These are phyloP conservation scores for Metarhizium brunneum DNA, from an alignment of 2,329 filamentous ascomycete genomes.

Conservation along the genomic window DNA sequence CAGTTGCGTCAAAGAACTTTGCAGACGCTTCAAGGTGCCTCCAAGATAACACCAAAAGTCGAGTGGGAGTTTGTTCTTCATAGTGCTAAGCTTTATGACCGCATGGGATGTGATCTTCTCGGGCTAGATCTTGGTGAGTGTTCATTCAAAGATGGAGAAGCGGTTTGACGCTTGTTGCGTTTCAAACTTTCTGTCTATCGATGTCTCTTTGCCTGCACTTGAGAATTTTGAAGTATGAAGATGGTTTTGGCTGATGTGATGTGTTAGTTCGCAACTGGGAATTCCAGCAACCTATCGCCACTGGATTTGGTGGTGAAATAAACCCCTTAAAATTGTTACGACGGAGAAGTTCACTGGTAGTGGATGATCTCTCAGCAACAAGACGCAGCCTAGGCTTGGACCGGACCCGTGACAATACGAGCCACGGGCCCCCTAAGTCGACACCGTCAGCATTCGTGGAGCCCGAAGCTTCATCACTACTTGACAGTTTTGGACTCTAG, in stretches of 20 bases:
- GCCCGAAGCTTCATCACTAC: constrained; percentile 77
- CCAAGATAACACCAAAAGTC: constrained; percentile 65
- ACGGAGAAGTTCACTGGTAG: constrained; percentile 67
- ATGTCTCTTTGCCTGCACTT: background rate
- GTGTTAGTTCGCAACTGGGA: constrained; percentile 66
- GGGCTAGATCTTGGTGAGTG: constrained; percentile 69
- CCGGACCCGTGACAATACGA: constrained; percentile 11
- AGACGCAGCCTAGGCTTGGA: constrained; percentile 28
- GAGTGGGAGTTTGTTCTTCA: constrained; percentile 89
- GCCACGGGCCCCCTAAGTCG: constrained; percentile 30
- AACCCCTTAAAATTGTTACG: constrained; percentile 61
- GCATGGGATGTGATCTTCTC: constrained; percentile 88
- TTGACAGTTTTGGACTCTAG: constrained; percentile 90
- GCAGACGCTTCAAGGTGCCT: constrained; percentile 77
- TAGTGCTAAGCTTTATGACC: constrained; percentile 73
- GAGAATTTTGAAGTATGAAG: background rate
- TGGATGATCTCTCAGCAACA: constrained; percentile 58
- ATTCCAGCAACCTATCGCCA: constrained; percentile 48
- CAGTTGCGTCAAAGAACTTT: constrained; percentile 74
- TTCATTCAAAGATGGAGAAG: background rate
- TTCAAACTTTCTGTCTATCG: background rate
- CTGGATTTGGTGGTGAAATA: constrained; percentile 34
- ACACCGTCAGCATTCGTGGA: constrained; percentile 79
- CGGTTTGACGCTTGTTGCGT: background rate
- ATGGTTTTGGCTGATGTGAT: background rate